A percentile compares a stretch with the other conserved stretches of the same genome.
These are phyloP conservation scores for Cryptococcus sp. DNA, from an alignment of 1,284 basidiomycete genomes.

Conservation along the genomic window DNA sequence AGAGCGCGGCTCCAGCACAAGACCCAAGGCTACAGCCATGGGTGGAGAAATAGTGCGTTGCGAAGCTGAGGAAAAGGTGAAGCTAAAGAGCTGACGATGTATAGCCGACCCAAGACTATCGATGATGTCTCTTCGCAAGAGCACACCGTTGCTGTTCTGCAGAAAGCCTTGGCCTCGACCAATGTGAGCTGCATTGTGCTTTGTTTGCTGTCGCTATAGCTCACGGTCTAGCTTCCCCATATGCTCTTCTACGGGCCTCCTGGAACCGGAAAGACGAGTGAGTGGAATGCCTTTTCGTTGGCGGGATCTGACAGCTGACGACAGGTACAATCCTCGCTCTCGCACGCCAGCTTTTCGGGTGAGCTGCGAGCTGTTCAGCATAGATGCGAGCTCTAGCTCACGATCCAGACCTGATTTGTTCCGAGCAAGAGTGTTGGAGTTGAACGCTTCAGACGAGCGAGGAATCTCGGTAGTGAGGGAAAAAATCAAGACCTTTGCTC, in stretches of 20 bases:
- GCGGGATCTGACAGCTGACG: background rate
- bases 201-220: background rate
- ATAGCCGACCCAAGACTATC: slow-evolving; percentile 91
- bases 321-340: slow-evolving; percentile 81
- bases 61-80: background rate
- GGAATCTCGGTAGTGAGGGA: slow-evolving; percentile 95
- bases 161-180: slow-evolving; percentile 82
- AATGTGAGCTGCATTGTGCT: slow-evolving; percentile 58
- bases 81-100: background rate
- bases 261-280: slow-evolving; percentile 95
- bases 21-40: slow-evolving; percentile 77
- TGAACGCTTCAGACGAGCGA: slow-evolving; percentile 99
- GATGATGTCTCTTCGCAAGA: slow-evolving; percentile 97
- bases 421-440: slow-evolving; percentile 83
- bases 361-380: slow-evolving; percentile 22
- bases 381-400: slow-evolving; percentile 3
- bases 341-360: slow-evolving; percentile 92
- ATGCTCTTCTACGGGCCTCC: slow-evolving; percentile 99
- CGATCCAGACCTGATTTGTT: slow-evolving; percentile 83
- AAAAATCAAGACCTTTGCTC: slow-evolving; percentile 98
- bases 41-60: slow-evolving; percentile 95
- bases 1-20: slow-evolving; percentile 20
- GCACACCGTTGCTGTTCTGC: slow-evolving; percentile 86
- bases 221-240: slow-evolving; percentile 74
- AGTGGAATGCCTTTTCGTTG: background rate